A percentile compares a stretch with the other conserved stretches of the same genome.
These are phyloP conservation scores for Phytophthora pluvialis DNA, from an alignment of 352 stramenopile genomes.

Conservation along the genomic window DNA sequence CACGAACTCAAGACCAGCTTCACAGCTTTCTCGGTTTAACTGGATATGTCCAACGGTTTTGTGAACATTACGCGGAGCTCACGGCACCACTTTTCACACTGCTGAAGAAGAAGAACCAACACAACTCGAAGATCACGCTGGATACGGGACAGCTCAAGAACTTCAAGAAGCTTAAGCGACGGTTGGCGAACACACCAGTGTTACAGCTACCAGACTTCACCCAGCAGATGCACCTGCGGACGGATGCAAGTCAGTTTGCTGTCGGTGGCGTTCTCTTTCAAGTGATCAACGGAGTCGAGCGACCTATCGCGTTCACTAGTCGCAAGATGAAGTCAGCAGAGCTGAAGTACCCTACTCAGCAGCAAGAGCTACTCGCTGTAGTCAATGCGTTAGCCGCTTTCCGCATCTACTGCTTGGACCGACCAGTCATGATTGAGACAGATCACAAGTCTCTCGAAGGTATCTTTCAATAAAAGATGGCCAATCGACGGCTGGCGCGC, in stretches of 20 bases:
- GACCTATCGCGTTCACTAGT: slow-evolving; percentile 18
- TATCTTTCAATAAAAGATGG: slow-evolving; percentile 27
- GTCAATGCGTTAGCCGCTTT: slow-evolving; percentile 19
- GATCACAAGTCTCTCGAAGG: slow-evolving; percentile 25
- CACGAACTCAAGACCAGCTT: slow-evolving; percentile 19
- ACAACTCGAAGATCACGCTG: slow-evolving; percentile 18
- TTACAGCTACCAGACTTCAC: slow-evolving; percentile 12
- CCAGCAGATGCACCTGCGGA: slow-evolving; percentile 17
- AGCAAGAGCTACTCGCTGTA: slow-evolving; percentile 22
- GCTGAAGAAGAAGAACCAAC: slow-evolving; percentile 15
- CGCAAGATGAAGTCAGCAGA: slow-evolving; percentile 32
- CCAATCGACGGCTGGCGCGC: slow-evolving; percentile 16
- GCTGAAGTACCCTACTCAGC: slow-evolving; percentile 17
- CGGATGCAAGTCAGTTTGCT: slow-evolving; percentile 13
- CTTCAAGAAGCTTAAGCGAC: slow-evolving; percentile 17
- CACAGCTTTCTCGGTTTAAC: slow-evolving; percentile 23
- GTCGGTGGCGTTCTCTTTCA: slow-evolving; percentile 14
- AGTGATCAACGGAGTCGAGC: slow-evolving; percentile 12
- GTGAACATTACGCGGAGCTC: slow-evolving; percentile 21
- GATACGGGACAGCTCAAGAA: slow-evolving; percentile 5
- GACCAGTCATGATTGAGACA: slow-evolving; percentile 14
- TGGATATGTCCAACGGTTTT: slow-evolving; percentile 31
- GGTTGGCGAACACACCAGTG: slow-evolving; percentile 9
- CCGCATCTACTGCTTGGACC: slow-evolving; percentile 18
- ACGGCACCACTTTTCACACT: slow-evolving; percentile 13